Evolutionary conservation across 106 monocot species (phyloP), one percentile per base, ranked within the genome.

Genomic region (Iris macrosiphon): DNA sequence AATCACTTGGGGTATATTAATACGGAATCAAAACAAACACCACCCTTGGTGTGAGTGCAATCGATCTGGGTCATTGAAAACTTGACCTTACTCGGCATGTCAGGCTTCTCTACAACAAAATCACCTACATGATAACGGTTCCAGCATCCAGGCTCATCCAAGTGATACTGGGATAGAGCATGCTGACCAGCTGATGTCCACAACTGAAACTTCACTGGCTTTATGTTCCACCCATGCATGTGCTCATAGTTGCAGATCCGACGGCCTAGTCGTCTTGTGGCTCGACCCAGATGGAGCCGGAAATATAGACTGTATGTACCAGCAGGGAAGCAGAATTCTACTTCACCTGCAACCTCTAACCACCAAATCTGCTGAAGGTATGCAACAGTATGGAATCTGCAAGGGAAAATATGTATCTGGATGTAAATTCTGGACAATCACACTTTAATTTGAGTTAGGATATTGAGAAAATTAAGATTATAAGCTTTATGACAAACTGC

Each of bases 1-100:
- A 28, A 34, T 9, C 49, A 59, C 33, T 65, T 76, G 20, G 76
- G 76, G 35, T 64, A 76, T 30, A 76, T 60, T 25, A 70, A 54
- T 4, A 70, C 42, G 6, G 64, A 76, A 33, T 76, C 76, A 24
- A 78, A 61, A 54, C 68, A 79, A 6, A 79, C 59, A n/a, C 79
- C 79, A 0, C 79, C 79, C 41, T 79, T 73, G 17, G 79, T 79
- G 38, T 79, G 79, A 0, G 73, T 79, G 25, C 79, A 79, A 47
- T 79, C 79, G 21, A 79, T 73, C 16, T 79, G 79, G 20, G 63
- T 73, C 79, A 79, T 79, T 4, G 73, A 79, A 52, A 73, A 73
- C 55, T 66, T 77, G 14, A 77, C 30, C 13, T 66, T 77, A 8
- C 43, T 71, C 10, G 77, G 59, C 6, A 16, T 4, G 13, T 33